Evolutionary conservation across 495 filamentous ascomycete genomes (phyloP).

Genomic region (Saxophila tyrrhenica): DNA sequence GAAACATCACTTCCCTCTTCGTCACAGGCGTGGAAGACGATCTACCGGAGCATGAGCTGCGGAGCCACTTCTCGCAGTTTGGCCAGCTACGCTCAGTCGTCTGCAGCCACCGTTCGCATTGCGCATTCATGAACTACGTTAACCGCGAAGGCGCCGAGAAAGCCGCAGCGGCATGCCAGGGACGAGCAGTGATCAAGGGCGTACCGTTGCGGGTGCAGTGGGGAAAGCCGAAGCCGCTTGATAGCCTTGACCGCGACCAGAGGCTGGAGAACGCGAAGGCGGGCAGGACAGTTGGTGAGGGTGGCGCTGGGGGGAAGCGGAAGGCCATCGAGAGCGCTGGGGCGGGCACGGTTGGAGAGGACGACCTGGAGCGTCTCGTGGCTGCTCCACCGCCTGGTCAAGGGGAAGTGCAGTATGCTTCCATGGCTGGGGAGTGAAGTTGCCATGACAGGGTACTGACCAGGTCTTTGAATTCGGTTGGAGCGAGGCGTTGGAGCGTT

Average conservation of each 20-base stretch:
- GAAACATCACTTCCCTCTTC: conserved; percentile 79
- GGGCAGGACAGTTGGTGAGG: conserved; percentile 38
- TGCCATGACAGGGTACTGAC: background rate
- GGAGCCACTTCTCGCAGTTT: conserved; percentile 78
- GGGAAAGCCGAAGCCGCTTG: conserved; percentile 82
- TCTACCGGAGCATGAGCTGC: conserved; percentile 78
- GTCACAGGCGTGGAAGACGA: conserved; percentile 94
- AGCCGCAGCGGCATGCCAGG: conserved; percentile 74
- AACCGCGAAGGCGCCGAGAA: conserved; percentile 71
- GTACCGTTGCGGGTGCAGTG: conserved; percentile 83
- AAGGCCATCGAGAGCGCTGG: conserved; percentile 17
- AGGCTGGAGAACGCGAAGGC: conserved; percentile 63
- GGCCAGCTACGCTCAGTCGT: conserved; percentile 80
- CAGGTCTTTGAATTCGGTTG: background rate
- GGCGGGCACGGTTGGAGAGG: conserved; percentile 11
- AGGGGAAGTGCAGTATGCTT: conserved; percentile 72
- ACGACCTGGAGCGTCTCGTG: conserved; percentile 39
- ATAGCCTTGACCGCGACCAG: conserved; percentile 76
- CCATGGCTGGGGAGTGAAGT: conserved; percentile 67
- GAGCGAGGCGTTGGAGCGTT: conserved; percentile 9
- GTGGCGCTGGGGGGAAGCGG: conserved; percentile 18
- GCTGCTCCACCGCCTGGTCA: conserved; percentile 71
- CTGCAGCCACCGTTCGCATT: conserved; percentile 93
- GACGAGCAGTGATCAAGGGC: conserved; percentile 69
- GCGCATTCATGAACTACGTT: conserved; percentile 88